Evolutionary conservation across 768 basidiomycete genomes (phyloP), one percentile per base, ranked within the genome.

Genomic region (Collybiopsis luxurians): DNA sequence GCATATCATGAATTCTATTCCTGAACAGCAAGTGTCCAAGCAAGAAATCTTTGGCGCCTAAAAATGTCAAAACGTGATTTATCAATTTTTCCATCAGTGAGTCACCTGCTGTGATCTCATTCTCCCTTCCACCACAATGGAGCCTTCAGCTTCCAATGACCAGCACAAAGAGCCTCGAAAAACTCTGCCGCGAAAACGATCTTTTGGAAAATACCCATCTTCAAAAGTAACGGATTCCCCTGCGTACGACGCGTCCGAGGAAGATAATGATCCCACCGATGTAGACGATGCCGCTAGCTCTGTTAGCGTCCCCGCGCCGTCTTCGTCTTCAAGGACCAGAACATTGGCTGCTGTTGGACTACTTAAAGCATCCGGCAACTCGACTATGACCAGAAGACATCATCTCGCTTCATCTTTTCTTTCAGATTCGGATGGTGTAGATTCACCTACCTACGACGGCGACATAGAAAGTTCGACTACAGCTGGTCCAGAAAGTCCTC

Each of bases 361-460:
- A 59, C 30, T 64, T 62, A 53, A 60, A 43, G 51, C 67, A 53
- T 39, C 53, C 0, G 45, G 51, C 60, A 69, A 63, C 52, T 55
- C 62, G 67, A 66, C 54, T 45, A 19, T 63, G 26, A 66, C 64
- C 45, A 64, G 65, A 57, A 77, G 75, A 59, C 83, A 83, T 65
- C 85, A 85, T 50, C 76, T 86, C 12, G 82, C 82, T 3, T 72
- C 76, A 50, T 75, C 75, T 64, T 59, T 85, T 58, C 69, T 87
- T 57, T 85, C 83, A 19, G 88, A 90, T 62, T 86, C 85, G 40
- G 86, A 84, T 67, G 84, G 90, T 53, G 80, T 88, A 9, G 92
- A 93, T 67, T 91, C 89, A 0, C 92, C 91, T 7, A 93, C 91
- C 0, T 93, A 95, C 69, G 92, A 95, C 65, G 92, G 92, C 55